Conservation (phyloP, 2,329 filamentous ascomycete genomes). For the Fusarium compactum region DNA sequence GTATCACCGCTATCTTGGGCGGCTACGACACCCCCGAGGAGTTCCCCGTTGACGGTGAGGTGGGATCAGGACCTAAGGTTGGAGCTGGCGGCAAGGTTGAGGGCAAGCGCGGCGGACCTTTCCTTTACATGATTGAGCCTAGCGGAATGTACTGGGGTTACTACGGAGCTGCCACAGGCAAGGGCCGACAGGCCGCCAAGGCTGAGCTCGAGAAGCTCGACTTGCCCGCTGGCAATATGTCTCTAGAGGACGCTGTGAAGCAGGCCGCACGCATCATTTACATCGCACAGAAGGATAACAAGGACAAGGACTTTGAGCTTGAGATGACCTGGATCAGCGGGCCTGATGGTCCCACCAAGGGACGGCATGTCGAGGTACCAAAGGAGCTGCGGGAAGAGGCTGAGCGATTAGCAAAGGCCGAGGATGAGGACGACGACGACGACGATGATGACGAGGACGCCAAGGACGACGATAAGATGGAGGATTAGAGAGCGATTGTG, state of each 20-base stretch:
- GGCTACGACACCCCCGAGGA: slow-evolving; percentile 94
- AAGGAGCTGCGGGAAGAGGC: slow-evolving; percentile 92
- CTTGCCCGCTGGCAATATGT: slow-evolving; percentile 80
- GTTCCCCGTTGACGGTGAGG: slow-evolving; percentile 87
- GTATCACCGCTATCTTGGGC: slow-evolving; percentile 92
- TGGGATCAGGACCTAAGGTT: slow-evolving; percentile 80
- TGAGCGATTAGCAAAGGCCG: slow-evolving; percentile 90
- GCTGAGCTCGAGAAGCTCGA: slow-evolving; percentile 98
- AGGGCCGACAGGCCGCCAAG: slow-evolving; percentile 96
- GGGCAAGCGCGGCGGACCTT: slow-evolving; percentile 86
- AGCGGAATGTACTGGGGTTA: slow-evolving; percentile 99
- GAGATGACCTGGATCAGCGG: slow-evolving; percentile 99
- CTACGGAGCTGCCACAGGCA: slow-evolving; percentile 96
- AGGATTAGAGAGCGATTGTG: slow-evolving; percentile 70
- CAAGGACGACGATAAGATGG: slow-evolving; percentile 82
- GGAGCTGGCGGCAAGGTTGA: slow-evolving; percentile 86
- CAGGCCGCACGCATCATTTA: slow-evolving; percentile 98
- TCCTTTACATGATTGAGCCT: slow-evolving; percentile 98
- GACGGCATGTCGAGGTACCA: slow-evolving; percentile 92
- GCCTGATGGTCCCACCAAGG: slow-evolving; percentile 87
- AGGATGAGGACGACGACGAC: slow-evolving; percentile 84
- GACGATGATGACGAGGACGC: slow-evolving; percentile 72
- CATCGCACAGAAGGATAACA: slow-evolving; percentile 97
- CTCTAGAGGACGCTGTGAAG: slow-evolving; percentile 89
- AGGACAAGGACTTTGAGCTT: slow-evolving; percentile 99